Evolutionary conservation across 2,329 filamentous ascomycete genomes (phyloP).

Genomic region (Alternaria gaisen): DNA sequence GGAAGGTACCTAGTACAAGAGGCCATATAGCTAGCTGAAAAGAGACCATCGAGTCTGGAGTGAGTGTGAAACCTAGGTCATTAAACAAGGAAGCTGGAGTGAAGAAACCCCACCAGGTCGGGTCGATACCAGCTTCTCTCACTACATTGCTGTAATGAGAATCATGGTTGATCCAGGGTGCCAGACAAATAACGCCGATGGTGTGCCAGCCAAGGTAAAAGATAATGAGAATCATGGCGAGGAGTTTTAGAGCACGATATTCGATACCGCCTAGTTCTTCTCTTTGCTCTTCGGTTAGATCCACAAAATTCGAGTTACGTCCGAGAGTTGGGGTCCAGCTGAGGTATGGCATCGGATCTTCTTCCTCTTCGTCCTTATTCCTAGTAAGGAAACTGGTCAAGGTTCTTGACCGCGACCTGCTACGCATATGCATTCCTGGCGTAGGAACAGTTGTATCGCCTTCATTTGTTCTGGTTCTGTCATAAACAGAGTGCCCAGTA

Average conservation of each 20-base stretch:
- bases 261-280: slow-evolving; percentile 97
- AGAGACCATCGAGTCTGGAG: slow-evolving; percentile 90
- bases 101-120: slow-evolving; percentile 92
- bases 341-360: slow-evolving; percentile 80
- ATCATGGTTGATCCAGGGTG: slow-evolving; percentile 80
- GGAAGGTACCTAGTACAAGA: slow-evolving; percentile 79
- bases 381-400: slow-evolving; percentile 67
- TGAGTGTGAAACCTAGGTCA: slow-evolving; percentile 92
- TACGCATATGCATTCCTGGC: slow-evolving; percentile 30
- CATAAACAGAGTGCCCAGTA: slow-evolving; percentile 45
- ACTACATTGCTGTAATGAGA: slow-evolving; percentile 69
- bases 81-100: slow-evolving; percentile 89
- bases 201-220: slow-evolving; percentile 89
- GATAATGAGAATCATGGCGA: slow-evolving; percentile 76
- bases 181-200: slow-evolving; percentile 74
- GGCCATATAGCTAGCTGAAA: slow-evolving; percentile 81
- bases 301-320: slow-evolving; percentile 91
- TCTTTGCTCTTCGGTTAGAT: slow-evolving; percentile 86
- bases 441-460: slow-evolving; percentile 19
- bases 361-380: slow-evolving; percentile 55
- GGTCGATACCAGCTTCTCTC: slow-evolving; percentile 67
- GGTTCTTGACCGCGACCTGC: slow-evolving; percentile 58
- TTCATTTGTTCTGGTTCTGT: slow-evolving; percentile 25
- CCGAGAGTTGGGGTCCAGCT: slow-evolving; percentile 93
- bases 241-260: slow-evolving; percentile 87